phyloP scores from a whole-genome alignment of 2,329 filamentous ascomycete species.

The Parafenestella ontariensis region DNA sequence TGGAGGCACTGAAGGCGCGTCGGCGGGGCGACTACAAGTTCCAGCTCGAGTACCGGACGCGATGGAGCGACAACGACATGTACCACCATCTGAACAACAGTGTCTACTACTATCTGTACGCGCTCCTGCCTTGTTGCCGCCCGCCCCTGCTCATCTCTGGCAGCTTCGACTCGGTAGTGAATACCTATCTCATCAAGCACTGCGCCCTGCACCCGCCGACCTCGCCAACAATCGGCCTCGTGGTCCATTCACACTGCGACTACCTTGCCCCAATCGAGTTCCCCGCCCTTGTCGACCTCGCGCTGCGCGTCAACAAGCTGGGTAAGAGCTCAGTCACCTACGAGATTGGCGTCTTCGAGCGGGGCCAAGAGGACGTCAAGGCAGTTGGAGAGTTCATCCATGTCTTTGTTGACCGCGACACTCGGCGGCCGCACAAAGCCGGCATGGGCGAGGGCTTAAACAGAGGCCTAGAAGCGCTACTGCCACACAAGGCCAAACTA shows the following conservation, averaged over 20 bases:
- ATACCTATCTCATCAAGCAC: constrained; percentile 82
- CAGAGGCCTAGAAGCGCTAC: constrained; percentile 46
- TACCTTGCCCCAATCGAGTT: constrained; percentile 85
- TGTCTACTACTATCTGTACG: constrained; percentile 79
- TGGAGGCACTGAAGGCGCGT: constrained; percentile 61
- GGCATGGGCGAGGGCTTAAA: constrained; percentile 70
- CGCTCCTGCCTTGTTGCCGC: not conserved
- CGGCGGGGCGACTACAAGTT: constrained; percentile 77
- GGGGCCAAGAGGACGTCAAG: constrained; percentile 74
- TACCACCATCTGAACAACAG: constrained; percentile 94
- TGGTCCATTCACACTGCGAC: constrained; percentile 84
- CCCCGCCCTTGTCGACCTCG: constrained; percentile 81
- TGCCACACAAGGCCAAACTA: constrained; percentile 32
- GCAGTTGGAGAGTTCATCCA: constrained; percentile 88
- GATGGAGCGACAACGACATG: constrained; percentile 96
- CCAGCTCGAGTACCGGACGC: constrained; percentile 79
- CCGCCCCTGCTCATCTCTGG: constrained; percentile 1
- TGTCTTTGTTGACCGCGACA: constrained; percentile 82
- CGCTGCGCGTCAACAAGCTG: constrained; percentile 80
- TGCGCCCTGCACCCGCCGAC: constrained; percentile 75
- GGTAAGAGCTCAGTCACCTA: constrained; percentile 89
- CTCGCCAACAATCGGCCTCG: constrained; percentile 78
- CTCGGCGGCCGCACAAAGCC: constrained; percentile 68
- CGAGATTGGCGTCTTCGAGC: constrained; percentile 85
- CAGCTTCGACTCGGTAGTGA: constrained; percentile 84